phyloP scores from a whole-genome alignment of 345 rosid species.

The Salix koriyanagi region DNA sequence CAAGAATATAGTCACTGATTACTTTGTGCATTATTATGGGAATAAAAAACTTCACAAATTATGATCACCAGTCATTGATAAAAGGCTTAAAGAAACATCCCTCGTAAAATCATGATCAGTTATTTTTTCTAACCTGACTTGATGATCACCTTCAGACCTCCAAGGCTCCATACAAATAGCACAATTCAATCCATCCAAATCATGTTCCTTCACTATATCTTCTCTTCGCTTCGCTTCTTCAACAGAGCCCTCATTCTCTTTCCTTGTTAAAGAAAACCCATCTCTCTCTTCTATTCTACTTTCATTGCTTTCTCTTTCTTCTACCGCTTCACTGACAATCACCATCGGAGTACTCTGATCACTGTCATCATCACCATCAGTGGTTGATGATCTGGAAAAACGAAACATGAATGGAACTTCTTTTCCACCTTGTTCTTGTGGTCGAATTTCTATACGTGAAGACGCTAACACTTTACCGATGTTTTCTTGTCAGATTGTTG shows the following conservation, averaged over 20 bases:
- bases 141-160: slow-evolving; percentile 2
- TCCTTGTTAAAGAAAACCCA: background rate
- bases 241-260: background rate
- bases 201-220: background rate
- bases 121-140: slow-evolving; percentile 1
- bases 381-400: background rate
- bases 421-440: too few species aligned
- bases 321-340: background rate
- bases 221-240: background rate
- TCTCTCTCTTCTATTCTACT: background rate
- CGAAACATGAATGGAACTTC: too few species aligned
- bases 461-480: too few species aligned
- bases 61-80: too few species aligned
- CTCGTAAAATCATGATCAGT: too few species aligned
- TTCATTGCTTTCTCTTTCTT: background rate
- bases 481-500: too few species aligned
- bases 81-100: too few species aligned
- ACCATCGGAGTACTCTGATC: background rate
- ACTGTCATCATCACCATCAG: background rate
- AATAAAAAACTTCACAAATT: too few species aligned
- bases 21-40: too few species aligned
- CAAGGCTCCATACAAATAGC: slow-evolving; percentile 5
- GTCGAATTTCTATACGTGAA: too few species aligned
- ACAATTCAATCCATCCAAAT: slow-evolving; percentile 2
- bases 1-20: too few species aligned